phyloP scores from a whole-genome alignment of 208 protist genomes.

The Acanthamoeba rhysodes region DNA sequence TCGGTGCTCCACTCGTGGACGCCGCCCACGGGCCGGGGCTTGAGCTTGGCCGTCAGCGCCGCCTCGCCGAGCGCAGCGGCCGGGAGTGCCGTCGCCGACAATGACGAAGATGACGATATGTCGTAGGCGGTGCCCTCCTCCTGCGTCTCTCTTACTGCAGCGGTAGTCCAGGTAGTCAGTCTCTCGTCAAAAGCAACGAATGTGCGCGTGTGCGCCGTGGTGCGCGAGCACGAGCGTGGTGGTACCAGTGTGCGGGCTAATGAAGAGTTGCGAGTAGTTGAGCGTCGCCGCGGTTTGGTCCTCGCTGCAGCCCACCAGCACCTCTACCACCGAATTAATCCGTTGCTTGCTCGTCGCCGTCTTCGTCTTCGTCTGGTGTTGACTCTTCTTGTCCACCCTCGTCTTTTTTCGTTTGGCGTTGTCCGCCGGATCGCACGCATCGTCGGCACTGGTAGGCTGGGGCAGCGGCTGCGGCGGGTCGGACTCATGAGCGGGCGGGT shows the following conservation, averaged over 20 bases:
- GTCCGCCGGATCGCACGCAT: neutral
- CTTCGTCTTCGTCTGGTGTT: neutral
- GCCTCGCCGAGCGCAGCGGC: neutral
- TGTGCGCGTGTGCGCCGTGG: neutral
- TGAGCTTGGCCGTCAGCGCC: no score
- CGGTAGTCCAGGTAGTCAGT: neutral
- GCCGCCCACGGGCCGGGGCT: neutral
- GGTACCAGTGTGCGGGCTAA: conserved; percentile 43
- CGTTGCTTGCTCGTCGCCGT: neutral
- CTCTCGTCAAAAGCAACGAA: neutral
- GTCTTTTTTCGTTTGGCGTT: neutral
- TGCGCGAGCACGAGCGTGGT: no score
- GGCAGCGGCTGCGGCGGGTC: no score
- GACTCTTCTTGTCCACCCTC: neutral
- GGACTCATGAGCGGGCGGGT: no score
- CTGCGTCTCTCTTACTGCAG: conserved; percentile 20
- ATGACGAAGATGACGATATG: neutral
- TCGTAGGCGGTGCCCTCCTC: conserved; percentile 7
- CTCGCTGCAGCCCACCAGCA: conserved; percentile 37
- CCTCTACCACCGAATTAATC: neutral
- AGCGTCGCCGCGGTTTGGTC: neutral
- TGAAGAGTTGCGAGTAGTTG: neutral
- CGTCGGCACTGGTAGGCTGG: neutral
- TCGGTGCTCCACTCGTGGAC: conserved; percentile 56
- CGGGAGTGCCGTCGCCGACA: neutral